Base-by-base conservation (phyloP, 805 yeast genomes). In the Kodamaea leandrae region DNA sequence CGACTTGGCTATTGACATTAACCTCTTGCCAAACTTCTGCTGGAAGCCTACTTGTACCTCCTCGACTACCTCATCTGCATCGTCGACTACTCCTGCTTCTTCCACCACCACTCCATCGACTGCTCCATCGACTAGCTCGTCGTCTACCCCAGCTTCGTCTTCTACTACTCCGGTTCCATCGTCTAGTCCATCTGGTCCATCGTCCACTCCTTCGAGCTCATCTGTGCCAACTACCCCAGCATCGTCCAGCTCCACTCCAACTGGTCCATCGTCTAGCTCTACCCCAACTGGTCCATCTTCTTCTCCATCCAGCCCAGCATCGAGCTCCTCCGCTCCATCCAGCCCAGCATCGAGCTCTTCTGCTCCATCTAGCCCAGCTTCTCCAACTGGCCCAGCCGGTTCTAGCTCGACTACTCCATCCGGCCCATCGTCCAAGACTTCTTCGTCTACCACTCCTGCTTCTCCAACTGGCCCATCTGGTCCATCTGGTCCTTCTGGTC, bases 21-120 rank as follows among this genome's bases (percentile, higher is more conserved):
- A 43, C 37, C 30, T 42, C 32, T 49, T 49, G 44, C 52, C 52
- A 39, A 49, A 49, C 51, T 49, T 49, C 45, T 35, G 50, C 39
- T 49, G 51, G 51, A 33, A 42, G 13, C 34, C 20, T 12, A 19
- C 36, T 20, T 45, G 48, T 40, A 39, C 37, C 6, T 18, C 36
- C 19, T 44, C 47, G 32, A 7, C 19, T 6, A 28, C 25, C 25
- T 6, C 10, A 6, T 21, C 10, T 10, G 6, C 25, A 6, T 21
- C 25, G 6, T 21, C 25, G 9, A n/a, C n/a, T 40, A 30, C 44
- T 24, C 8, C 41, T 7, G 26, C 41, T 16, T 29, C 45, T 20
- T 12, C 37, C 10, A 34, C 29, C 18, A 9, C 37, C 15, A 23
- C 37, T 4, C 15, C 36, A 6, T 32, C 36, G 4, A 13, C 32